Percentiles rank a stretch among this genome's conserved stretches.
These are phyloP conservation scores for Colletotrichum tabaci DNA, from an alignment of 2,329 filamentous ascomycete species.

Conservation along the genomic window DNA sequence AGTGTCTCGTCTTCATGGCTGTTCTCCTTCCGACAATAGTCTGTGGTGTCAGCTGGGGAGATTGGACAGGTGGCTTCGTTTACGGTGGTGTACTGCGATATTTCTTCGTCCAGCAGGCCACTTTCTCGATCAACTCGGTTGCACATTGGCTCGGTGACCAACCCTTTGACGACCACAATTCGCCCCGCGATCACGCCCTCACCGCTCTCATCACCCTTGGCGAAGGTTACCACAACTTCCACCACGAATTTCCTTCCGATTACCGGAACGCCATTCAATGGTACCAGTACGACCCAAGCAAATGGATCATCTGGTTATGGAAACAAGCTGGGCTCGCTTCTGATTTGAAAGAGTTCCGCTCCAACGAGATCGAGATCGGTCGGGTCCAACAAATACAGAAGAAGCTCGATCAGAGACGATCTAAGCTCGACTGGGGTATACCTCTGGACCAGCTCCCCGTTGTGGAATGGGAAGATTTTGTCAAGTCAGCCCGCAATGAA, in stretches of 20 bases:
- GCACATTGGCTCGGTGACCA: conserved; percentile 94
- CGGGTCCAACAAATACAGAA: conserved; percentile 90
- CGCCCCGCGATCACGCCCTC: conserved; percentile 87
- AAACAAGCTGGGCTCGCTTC: conserved; percentile 79
- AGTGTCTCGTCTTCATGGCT: conserved; percentile 83
- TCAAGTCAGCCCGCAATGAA: conserved; percentile 64
- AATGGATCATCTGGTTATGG: conserved; percentile 89
- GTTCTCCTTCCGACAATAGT: conserved; percentile 82
- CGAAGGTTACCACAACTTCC: conserved; percentile 95
- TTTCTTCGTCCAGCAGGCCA: conserved; percentile 92
- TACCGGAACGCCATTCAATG: conserved; percentile 94
- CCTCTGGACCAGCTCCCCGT: conserved; percentile 89
- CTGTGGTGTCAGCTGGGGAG: conserved; percentile 83
- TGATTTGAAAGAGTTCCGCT: conserved; percentile 90
- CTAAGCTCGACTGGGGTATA: conserved; percentile 86
- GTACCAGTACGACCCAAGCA: conserved; percentile 93
- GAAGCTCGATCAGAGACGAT: conserved; percentile 90
- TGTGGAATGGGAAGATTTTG: conserved; percentile 87
- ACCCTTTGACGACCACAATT: conserved; percentile 93
- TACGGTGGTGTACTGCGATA: conserved; percentile 89
- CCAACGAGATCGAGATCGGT: conserved; percentile 94
- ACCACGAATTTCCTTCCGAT: conserved; percentile 94
- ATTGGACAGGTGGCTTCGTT: conserved; percentile 85
- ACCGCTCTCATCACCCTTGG: conserved; percentile 88
- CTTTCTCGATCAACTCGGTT: conserved; percentile 92